Conservation (phyloP, 2,329 filamentous ascomycete species). For the Cryphonectria japonica region DNA sequence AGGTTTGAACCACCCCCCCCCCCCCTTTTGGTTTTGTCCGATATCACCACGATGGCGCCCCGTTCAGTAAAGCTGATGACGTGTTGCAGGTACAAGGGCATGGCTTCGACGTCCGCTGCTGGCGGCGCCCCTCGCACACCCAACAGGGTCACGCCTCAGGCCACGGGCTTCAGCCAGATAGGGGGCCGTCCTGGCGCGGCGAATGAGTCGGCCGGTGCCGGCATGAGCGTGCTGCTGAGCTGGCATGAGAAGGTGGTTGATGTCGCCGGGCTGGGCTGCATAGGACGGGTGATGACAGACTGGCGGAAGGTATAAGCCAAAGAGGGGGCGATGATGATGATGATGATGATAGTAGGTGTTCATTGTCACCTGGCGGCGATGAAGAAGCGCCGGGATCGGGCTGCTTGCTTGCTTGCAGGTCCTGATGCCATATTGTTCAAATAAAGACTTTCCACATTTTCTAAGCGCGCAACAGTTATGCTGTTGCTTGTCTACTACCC, state of each 20-base stretch:
- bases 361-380: background rate
- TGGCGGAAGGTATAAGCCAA: slow-evolving; percentile 77
- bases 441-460: slow-evolving; percentile 5
- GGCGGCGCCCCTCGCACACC: slow-evolving; percentile 47
- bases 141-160: slow-evolving; percentile 68
- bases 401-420: background rate
- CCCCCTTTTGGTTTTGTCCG: background rate
- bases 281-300: slow-evolving; percentile 95
- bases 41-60: background rate
- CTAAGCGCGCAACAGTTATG: background rate
- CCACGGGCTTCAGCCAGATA: slow-evolving; percentile 88
- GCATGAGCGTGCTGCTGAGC: slow-evolving; percentile 95
- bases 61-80: slow-evolving; percentile 19
- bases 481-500: background rate
- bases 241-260: slow-evolving; percentile 99
- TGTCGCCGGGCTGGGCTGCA: slow-evolving; percentile 85
- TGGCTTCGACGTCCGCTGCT: slow-evolving; percentile 56
- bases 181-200: slow-evolving; percentile 54
- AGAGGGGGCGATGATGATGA: background rate
- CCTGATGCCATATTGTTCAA: background rate
- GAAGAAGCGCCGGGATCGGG: background rate
- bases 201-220: slow-evolving; percentile 75
- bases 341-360: background rate
- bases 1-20: slow-evolving; percentile 44
- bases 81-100: slow-evolving; percentile 79